Evolutionary conservation across 1,139 yeast species (phyloP).

Genomic region (Candida tetrigidarum): DNA sequence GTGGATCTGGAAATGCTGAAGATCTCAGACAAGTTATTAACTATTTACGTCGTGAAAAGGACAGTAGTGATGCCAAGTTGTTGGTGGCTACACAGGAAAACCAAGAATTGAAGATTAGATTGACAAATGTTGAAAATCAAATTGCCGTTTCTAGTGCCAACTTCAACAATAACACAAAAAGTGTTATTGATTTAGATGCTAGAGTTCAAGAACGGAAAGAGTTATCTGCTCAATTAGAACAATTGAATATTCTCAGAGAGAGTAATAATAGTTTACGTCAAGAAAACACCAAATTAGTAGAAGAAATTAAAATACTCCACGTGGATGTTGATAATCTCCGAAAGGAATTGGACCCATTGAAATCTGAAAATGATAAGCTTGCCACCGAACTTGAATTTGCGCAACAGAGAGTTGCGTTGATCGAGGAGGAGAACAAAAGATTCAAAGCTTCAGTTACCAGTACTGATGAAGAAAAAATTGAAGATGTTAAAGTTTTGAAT

Average conservation of each 20-base stretch:
- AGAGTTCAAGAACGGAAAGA: slow-evolving; percentile 54
- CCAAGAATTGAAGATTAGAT: slow-evolving; percentile 46
- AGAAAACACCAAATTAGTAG: slow-evolving; percentile 41
- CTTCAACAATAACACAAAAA: slow-evolving; percentile 37
- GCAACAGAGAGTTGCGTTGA: slow-evolving; percentile 36
- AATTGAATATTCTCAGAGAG: slow-evolving; percentile 72
- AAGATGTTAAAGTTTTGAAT: slow-evolving; percentile 13
- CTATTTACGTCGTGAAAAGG: slow-evolving; percentile 78
- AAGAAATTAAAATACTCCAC: slow-evolving; percentile 28
- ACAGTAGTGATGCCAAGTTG: slow-evolving; percentile 65
- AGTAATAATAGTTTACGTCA: slow-evolving; percentile 70
- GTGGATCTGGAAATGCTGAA: slow-evolving; percentile 16
- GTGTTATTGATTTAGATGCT: slow-evolving; percentile 38
- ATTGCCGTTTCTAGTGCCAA: slow-evolving; percentile 50
- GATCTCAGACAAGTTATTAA: slow-evolving; percentile 58
- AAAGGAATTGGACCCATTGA: slow-evolving; percentile 25
- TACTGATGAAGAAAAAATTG: slow-evolving; percentile 9
- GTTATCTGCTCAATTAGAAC: slow-evolving; percentile 64
- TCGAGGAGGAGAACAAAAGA: slow-evolving; percentile 45
- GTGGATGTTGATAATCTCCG: slow-evolving; percentile 22
- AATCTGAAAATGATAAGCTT: slow-evolving; percentile 25
- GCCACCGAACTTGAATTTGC: slow-evolving; percentile 32
- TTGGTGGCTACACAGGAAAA: slow-evolving; percentile 54
- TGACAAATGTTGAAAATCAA: slow-evolving; percentile 44
- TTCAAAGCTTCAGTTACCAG: slow-evolving; percentile 22